Conservation (phyloP, 768 basidiomycete genomes). For the Mycena galericulata region DNA sequence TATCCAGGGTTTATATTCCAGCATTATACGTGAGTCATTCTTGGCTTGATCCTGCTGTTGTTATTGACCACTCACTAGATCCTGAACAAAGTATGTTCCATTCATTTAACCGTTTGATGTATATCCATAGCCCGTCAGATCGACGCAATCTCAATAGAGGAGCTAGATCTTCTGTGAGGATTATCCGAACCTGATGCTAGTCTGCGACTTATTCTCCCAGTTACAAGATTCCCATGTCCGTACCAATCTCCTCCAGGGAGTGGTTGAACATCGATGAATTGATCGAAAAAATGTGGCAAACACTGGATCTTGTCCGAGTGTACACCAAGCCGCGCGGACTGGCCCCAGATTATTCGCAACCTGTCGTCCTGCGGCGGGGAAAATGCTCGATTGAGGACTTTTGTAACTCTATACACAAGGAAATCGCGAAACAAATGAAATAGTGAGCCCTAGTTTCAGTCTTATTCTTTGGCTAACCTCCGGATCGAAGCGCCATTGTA, state of each 20-base stretch:
- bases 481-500: slow-evolving; percentile 77
- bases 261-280: slow-evolving; percentile 99
- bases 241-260: slow-evolving; percentile 92
- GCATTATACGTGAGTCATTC: slow-evolving; percentile 79
- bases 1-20: slow-evolving; percentile 89
- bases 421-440: slow-evolving; percentile 98
- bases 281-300: slow-evolving; percentile 92
- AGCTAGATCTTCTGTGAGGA: slow-evolving; percentile 88
- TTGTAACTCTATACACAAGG: slow-evolving; percentile 94
- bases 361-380: slow-evolving; percentile 85
- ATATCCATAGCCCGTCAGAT: slow-evolving; percentile 61
- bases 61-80: slow-evolving; percentile 56
- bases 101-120: slow-evolving; percentile 10
- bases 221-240: slow-evolving; percentile 95
- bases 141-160: slow-evolving; percentile 98
- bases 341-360: slow-evolving; percentile 89
- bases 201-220: slow-evolving; percentile 42
- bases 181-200: slow-evolving; percentile 2
- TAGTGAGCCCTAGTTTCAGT: slow-evolving; percentile 67
- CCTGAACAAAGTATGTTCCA: slow-evolving; percentile 79
- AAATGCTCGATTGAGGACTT: slow-evolving; percentile 87
- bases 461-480: slow-evolving; percentile 18
- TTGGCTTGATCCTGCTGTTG: not conserved
- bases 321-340: slow-evolving; percentile 97
- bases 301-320: slow-evolving; percentile 92